phyloP scores from a whole-genome alignment of 148 eudicot species.

The Mesembryanthemum crystallinum region DNA sequence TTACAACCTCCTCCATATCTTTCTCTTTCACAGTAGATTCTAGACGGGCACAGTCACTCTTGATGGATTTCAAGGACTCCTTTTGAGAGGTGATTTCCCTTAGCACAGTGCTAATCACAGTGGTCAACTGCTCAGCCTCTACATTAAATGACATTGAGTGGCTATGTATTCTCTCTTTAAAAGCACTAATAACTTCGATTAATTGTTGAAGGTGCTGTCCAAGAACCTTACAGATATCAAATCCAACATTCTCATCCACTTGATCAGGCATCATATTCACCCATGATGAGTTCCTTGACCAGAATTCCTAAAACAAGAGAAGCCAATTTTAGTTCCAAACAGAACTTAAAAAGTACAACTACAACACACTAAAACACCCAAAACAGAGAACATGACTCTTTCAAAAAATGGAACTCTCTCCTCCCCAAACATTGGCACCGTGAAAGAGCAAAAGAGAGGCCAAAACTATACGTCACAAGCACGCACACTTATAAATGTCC shows the following conservation, averaged over 20 bases:
- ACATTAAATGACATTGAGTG: conserved; percentile 44
- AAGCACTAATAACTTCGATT: conserved; percentile 38
- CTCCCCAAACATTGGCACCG: not conserved
- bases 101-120: conserved; percentile 34
- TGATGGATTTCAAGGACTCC: conserved; percentile 43
- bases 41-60: conserved; percentile 40
- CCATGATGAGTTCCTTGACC: conserved; percentile 27
- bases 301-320: conserved; percentile 39
- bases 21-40: conserved; percentile 56
- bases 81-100: conserved; percentile 47
- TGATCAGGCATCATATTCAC: conserved; percentile 35
- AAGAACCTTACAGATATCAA: conserved; percentile 35
- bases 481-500: not conserved
- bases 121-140: conserved; percentile 40
- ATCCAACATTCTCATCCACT: conserved; percentile 29
- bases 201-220: conserved; percentile 45
- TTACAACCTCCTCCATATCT: conserved; percentile 40
- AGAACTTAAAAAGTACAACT: not conserved
- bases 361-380: not conserved
- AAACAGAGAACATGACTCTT: not conserved
- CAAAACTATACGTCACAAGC: not conserved
- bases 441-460: not conserved
- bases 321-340: not conserved
- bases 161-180: conserved; percentile 44
- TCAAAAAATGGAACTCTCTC: not conserved